Conservation (phyloP, 164 flowering plant genomes). For the Cinnamomum chago region DNA sequence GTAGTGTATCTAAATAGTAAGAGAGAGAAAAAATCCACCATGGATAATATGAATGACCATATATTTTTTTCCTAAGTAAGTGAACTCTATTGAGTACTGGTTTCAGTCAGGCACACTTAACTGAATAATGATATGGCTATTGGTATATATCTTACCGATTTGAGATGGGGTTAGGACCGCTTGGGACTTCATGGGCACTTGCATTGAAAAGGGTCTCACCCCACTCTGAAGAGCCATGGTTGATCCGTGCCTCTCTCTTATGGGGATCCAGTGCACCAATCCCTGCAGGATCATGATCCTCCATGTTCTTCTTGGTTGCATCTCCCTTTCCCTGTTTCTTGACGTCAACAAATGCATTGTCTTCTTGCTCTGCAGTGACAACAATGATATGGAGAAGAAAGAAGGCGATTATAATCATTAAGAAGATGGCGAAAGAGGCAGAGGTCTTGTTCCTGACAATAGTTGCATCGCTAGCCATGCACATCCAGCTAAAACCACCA, state of each 20-base stretch:
- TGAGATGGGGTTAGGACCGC: constrained; percentile 86
- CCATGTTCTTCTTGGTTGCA: not conserved
- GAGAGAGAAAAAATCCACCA: too few species aligned
- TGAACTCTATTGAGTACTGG: too few species aligned
- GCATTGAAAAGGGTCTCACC: constrained; percentile 31
- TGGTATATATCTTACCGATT: constrained; percentile 14
- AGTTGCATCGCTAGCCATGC: constrained; percentile 49
- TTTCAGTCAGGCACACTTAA: too few species aligned
- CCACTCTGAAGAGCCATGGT: not conserved
- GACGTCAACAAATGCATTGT: not conserved
- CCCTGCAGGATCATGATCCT: not conserved
- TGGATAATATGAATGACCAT: too few species aligned
- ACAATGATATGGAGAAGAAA: constrained; percentile 1
- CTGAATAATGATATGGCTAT: too few species aligned
- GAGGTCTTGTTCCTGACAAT: not conserved
- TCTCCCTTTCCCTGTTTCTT: not conserved
- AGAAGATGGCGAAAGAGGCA: not conserved
- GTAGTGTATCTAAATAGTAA: too few species aligned
- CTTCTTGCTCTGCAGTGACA: too few species aligned
- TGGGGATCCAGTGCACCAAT: not conserved
- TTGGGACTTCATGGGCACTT: constrained; percentile 71
- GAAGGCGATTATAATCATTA: constrained; percentile 5
- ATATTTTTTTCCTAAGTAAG: too few species aligned
- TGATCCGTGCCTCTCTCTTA: not conserved
- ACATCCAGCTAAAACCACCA: constrained; percentile 42